These are phyloP conservation scores for Musa acuminata DNA, from an alignment of 176 grass and related monocot genomes.

Conservation along the genomic window DNA sequence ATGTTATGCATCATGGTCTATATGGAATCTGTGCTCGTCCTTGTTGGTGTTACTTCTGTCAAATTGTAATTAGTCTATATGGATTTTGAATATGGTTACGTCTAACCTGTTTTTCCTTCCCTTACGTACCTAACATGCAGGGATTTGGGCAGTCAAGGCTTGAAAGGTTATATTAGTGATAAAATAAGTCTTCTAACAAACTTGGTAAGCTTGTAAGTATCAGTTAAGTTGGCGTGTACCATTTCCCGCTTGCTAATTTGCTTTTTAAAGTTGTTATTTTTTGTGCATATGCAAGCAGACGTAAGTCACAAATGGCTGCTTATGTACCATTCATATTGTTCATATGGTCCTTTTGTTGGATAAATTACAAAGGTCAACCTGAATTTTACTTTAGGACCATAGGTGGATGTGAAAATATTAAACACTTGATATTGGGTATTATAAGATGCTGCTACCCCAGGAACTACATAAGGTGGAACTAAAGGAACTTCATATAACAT, in stretches of 20 bases:
- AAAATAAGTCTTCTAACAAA: conserved; percentile 75
- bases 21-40: no score
- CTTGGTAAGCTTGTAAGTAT: conserved; percentile 99
- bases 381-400: neutral
- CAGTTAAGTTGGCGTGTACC: conserved; percentile 6
- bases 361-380: neutral
- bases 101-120: neutral
- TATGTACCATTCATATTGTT: neutral
- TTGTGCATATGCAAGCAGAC: neutral
- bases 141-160: conserved; percentile 85
- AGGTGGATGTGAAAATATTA: neutral
- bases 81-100: neutral
- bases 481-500: neutral
- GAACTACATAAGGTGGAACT: neutral
- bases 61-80: neutral
- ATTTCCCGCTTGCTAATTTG: neutral
- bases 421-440: neutral
- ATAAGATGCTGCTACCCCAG: no score
- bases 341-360: no score
- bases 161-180: conserved; percentile 86
- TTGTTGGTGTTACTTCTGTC: neutral
- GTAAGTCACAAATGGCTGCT: neutral
- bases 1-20: no score
- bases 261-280: neutral
- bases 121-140: conserved; percentile 24